phyloP scores from a whole-genome alignment of 257 asterid species.

The Solanum appendiculatum region DNA sequence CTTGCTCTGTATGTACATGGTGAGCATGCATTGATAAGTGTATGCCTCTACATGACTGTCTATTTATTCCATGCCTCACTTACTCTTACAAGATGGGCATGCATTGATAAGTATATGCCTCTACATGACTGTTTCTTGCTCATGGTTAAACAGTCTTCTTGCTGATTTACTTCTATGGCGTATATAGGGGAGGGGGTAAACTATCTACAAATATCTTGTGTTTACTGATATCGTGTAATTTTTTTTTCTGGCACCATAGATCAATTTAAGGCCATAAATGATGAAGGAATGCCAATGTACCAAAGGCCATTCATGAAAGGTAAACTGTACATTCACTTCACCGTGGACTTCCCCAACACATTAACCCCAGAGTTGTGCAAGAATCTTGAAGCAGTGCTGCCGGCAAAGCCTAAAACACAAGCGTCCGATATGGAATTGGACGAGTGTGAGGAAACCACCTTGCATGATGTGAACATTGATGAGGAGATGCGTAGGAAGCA shows the following conservation, averaged over 20 bases:
- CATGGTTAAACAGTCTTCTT: neutral
- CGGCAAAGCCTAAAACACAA: slow-evolving; percentile 4
- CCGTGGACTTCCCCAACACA: slow-evolving; percentile 12
- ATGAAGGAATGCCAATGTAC: slow-evolving; percentile 22
- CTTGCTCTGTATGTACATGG: neutral
- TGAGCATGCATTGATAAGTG: neutral
- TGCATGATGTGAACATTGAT: slow-evolving; percentile 19
- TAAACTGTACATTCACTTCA: slow-evolving; percentile 17
- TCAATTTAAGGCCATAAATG: slow-evolving; percentile 17
- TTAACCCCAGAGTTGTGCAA: slow-evolving; percentile 11
- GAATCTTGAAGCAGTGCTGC: slow-evolving; percentile 16
- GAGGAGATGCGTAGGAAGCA: slow-evolving; percentile 22
- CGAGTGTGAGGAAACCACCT: slow-evolving; percentile 18
- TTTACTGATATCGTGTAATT: neutral
- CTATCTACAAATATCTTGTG: neutral
- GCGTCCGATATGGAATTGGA: slow-evolving; percentile 12
- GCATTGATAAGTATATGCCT: neutral
- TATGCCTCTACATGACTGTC: neutral
- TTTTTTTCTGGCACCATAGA: neutral
- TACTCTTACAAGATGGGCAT: neutral
- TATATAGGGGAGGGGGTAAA: neutral
- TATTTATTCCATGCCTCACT: neutral
- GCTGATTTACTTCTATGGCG: neutral
- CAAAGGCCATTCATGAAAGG: slow-evolving; percentile 25
- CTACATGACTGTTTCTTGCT: neutral